A percentile compares a stretch with the other conserved stretches of the same genome.
Evolutionary conservation across 2,329 filamentous ascomycete genomes (phyloP).

Genomic region (Trichophyton verrucosum): DNA sequence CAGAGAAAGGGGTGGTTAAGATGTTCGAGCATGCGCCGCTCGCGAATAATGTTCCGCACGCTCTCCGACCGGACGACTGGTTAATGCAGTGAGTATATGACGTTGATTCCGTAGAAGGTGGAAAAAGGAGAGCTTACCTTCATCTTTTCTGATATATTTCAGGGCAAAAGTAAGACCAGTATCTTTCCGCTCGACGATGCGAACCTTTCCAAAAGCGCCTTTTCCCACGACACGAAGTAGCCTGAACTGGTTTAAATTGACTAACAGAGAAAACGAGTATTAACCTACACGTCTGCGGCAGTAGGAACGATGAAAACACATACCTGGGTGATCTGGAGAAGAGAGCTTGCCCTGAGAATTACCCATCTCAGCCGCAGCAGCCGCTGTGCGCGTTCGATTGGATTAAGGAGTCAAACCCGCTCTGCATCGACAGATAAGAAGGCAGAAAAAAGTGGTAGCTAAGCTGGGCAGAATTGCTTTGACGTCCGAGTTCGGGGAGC

Average conservation of each 20-base stretch:
- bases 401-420: background rate
- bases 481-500: background rate
- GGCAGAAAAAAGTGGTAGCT: background rate
- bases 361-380: constrained; percentile 51
- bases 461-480: background rate
- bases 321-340: constrained; percentile 86
- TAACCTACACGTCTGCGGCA: background rate
- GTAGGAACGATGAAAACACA: constrained; percentile 22
- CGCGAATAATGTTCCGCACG: constrained; percentile 93
- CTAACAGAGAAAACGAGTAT: constrained; percentile 35
- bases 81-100: constrained; percentile 3
- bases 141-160: constrained; percentile 98
- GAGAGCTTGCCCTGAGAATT: constrained; percentile 91
- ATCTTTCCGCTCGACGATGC: constrained; percentile 96
- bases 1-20: constrained; percentile 96
- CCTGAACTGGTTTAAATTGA: constrained; percentile 95
- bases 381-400: background rate
- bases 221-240: constrained; percentile 90
- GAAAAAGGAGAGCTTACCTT: constrained; percentile 48
- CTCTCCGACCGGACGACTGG: constrained; percentile 92
- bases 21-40: constrained; percentile 95
- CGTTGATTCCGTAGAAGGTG: background rate
- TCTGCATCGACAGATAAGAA: background rate
- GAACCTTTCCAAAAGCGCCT: constrained; percentile 95
- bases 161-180: constrained; percentile 86